Percentiles rank a stretch among this genome's conserved stretches.
Conservation (phyloP, 805 yeast species). For the Zygosaccharomyces pseudorouxii region DNA sequence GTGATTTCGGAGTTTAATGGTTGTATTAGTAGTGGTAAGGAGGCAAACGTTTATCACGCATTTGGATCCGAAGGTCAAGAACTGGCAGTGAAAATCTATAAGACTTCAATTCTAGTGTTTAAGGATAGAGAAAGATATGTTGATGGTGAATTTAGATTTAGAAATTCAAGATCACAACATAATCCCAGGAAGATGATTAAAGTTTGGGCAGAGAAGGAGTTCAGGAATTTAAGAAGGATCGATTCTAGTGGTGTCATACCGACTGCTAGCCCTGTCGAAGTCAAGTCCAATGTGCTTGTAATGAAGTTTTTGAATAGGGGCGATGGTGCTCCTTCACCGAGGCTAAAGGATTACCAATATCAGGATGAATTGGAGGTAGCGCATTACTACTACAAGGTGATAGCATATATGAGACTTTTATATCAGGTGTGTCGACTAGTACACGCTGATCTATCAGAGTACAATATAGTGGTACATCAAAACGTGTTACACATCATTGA, state of each 20-base stretch:
- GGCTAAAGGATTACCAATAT: conserved; percentile 78
- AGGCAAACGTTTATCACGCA: conserved; percentile 96
- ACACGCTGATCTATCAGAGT: conserved; percentile 96
- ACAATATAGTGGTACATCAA: conserved; percentile 82
- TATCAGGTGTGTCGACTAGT: conserved; percentile 85
- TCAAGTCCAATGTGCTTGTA: conserved; percentile 83
- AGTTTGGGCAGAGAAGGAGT: conserved; percentile 98
- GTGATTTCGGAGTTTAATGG: conserved; percentile 84
- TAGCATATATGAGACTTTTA: conserved; percentile 79
- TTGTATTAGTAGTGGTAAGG: conserved; percentile 94
- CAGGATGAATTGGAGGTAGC: conserved; percentile 60
- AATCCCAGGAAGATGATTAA: conserved; percentile 97
- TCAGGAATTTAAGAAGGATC: conserved; percentile 82
- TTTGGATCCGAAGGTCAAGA: conserved; percentile 44
- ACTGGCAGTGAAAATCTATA: conserved; percentile 88
- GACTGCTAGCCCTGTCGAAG: conserved; percentile 88
- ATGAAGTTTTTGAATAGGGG: conserved; percentile 86
- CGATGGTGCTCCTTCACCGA: conserved; percentile 85
- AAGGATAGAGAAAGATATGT: conserved; percentile 95
- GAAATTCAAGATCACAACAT: conserved; percentile 78
- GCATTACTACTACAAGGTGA: conserved; percentile 67
- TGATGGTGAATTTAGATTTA: conserved; percentile 89
- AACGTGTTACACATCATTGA: conserved; percentile 81
- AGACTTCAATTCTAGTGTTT: conserved; percentile 94
- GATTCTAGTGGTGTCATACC: conserved; percentile 69